Conservation (phyloP, 1,284 basidiomycete species). For the Cutaneotrichosporon cutaneum region DNA sequence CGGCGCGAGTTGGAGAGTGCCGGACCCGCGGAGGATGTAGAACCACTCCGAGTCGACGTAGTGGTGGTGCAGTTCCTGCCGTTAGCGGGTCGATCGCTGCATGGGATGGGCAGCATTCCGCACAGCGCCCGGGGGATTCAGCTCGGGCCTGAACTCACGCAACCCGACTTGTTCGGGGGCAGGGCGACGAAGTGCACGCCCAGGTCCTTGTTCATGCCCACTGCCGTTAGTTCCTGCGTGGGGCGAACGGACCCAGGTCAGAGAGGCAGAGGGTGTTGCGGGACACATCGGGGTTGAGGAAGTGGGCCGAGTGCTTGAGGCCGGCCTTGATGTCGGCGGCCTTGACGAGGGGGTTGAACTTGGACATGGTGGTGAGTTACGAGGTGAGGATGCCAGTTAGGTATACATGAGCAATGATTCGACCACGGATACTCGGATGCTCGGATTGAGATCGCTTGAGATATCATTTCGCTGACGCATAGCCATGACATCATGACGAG, state of each 20-base stretch:
- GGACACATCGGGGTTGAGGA: conserved; percentile 22
- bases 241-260: conserved; percentile 22
- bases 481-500: too few species aligned
- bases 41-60: conserved; percentile 32
- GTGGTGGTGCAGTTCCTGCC: conserved; percentile 33
- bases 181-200: not conserved
- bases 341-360: conserved; percentile 24
- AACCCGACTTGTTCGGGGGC: not conserved
- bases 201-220: conserved; percentile 10
- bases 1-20: conserved; percentile 17
- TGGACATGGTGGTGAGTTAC: not conserved
- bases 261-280: conserved; percentile 20
- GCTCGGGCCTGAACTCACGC: not conserved
- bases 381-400: not conserved
- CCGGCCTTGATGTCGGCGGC: conserved; percentile 22
- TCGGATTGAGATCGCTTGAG: not conserved
- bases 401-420: too few species aligned
- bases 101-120: too few species aligned
- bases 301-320: conserved; percentile 17
- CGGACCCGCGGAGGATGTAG: conserved; percentile 30
- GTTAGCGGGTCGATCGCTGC: too few species aligned
- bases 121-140: too few species aligned
- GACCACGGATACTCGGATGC: too few species aligned
- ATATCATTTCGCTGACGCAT: too few species aligned
- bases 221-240: conserved; percentile 7